Evolutionary conservation across 768 basidiomycete genomes (phyloP).

Genomic region (Serendipita vermifera): DNA sequence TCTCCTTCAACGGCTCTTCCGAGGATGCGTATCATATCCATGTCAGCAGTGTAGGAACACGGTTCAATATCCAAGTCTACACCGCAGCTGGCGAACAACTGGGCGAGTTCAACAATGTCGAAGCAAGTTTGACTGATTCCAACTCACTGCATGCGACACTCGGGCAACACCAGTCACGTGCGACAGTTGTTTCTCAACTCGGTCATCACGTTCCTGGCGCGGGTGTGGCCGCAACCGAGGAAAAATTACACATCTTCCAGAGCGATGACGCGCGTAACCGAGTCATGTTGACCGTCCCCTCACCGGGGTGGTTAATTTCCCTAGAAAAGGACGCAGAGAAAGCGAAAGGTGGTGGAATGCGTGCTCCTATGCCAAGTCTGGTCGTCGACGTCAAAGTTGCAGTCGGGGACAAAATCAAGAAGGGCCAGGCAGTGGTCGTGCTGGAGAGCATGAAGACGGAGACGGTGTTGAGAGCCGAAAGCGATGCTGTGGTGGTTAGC

Average conservation of each 20-base stretch:
- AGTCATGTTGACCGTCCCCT: conserved; percentile 44
- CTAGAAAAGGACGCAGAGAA: conserved; percentile 46
- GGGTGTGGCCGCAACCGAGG: conserved; percentile 43
- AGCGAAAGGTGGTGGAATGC: conserved; percentile 46
- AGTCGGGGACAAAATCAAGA: conserved; percentile 64
- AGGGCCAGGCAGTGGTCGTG: conserved; percentile 68
- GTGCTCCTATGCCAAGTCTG: conserved; percentile 86
- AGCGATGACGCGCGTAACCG: neutral
- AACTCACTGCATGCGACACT: conserved; percentile 45
- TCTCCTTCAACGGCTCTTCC: conserved; percentile 48
- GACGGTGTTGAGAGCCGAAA: conserved; percentile 65
- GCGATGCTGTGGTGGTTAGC: conserved; percentile 52
- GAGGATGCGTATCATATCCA: conserved; percentile 23
- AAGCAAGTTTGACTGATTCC: neutral
- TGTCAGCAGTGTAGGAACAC: conserved; percentile 31
- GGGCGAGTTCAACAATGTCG: conserved; percentile 15
- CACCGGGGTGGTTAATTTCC: conserved; percentile 57
- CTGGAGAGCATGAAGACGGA: conserved; percentile 98
- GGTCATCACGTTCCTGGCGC: conserved; percentile 40
- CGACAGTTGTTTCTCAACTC: conserved; percentile 60
- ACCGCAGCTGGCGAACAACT: conserved; percentile 23
- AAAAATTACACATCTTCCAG: conserved; percentile 51
- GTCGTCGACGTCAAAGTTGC: conserved; percentile 78
- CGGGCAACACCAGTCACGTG: conserved; percentile 33
- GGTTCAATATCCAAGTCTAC: conserved; percentile 45